Base-by-base conservation (phyloP, 768 basidiomycete species). In the Lepiota brunneoincarnata region DNA sequence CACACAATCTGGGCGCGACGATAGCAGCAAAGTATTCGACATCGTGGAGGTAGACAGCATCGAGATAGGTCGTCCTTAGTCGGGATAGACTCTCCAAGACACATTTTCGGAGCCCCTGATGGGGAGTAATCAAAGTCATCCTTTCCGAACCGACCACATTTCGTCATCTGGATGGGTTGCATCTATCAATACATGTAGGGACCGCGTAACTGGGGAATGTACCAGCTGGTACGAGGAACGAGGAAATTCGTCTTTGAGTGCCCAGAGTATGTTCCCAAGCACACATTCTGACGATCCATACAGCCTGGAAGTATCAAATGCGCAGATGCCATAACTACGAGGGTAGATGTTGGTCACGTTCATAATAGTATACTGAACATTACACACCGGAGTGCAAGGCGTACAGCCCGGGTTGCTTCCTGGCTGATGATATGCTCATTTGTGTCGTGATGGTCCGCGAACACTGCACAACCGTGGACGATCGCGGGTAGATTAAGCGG, bases 271-370 rank as follows among this genome's bases (percentile, higher is more conserved):
- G 49, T 79, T 80, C 34, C 93, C 89, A 40, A 92, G 71, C 0
- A 93, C 74, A 58, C 84, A 77, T 69, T 94, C 92, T 0, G 91
- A 91, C 4, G 81, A 78, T 11, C 87, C 89, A 62, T 94, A 94
- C 64, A 82, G 90, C 5, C 84, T 80, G 10, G 90, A 80, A 2
- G 92, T 94, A 67, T 95, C 92, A 63, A 95, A 89, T 0, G 87
- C 86, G 31, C 69, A 69, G 51, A 94, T 85, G 23, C 91, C 92
- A 70, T 91, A 93, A 38, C 92, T 92, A 56, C 45, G 11, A 37
- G 28, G 57, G 23, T 34, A 24, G n/a, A 38, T 3, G 11, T n/a
- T 17, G 35, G 12, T 12, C 15, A n/a, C 6, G 6, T n/a, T 21
- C 26, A 31, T n/a, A 23, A 31, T 36, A 18, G 23, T 28, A n/a